A percentile compares a stretch with the other conserved stretches of the same genome.
These are phyloP conservation scores for Echria macrotheca DNA, from an alignment of 495 filamentous ascomycete species.

Conservation along the genomic window DNA sequence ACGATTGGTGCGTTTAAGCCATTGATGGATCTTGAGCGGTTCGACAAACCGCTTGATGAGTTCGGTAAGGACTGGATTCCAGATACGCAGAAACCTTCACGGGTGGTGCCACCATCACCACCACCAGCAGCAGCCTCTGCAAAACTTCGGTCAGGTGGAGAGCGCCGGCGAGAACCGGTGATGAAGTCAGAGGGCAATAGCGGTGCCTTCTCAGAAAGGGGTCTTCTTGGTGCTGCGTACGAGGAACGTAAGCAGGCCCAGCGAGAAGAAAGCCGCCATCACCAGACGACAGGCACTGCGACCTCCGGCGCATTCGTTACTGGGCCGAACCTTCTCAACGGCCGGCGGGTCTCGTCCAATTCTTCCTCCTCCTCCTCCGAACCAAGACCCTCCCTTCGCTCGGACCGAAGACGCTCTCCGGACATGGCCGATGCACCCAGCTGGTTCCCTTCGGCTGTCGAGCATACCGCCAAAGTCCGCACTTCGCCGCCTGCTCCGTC, in stretches of 20 bases:
- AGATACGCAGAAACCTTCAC: constrained; percentile 17
- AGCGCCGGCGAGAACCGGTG: background rate
- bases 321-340: constrained; percentile 47
- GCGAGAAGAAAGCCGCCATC: constrained; percentile 13
- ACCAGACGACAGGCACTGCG: constrained; percentile 8
- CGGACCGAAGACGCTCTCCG: background rate
- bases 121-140: background rate
- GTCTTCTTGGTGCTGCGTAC: constrained; percentile 41
- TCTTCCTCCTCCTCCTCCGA: background rate
- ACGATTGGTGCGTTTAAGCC: constrained; percentile 54
- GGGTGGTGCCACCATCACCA: too few species aligned
- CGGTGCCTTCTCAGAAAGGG: constrained; percentile 30
- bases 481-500: too few species aligned
- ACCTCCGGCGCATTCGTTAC: constrained; percentile 38
- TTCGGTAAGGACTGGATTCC: constrained; percentile 31
- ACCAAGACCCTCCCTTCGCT: background rate
- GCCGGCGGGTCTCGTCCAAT: background rate
- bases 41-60: constrained; percentile 38
- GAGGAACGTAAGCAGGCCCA: constrained; percentile 34
- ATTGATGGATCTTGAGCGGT: constrained; percentile 45
- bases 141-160: background rate
- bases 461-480: constrained; percentile 32
- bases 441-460: constrained; percentile 44
- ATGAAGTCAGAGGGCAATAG: background rate
- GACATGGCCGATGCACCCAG: constrained; percentile 21